These are phyloP conservation scores for Fusarium pininemorale DNA, from an alignment of 2,329 filamentous ascomycete genomes.

Conservation along the genomic window DNA sequence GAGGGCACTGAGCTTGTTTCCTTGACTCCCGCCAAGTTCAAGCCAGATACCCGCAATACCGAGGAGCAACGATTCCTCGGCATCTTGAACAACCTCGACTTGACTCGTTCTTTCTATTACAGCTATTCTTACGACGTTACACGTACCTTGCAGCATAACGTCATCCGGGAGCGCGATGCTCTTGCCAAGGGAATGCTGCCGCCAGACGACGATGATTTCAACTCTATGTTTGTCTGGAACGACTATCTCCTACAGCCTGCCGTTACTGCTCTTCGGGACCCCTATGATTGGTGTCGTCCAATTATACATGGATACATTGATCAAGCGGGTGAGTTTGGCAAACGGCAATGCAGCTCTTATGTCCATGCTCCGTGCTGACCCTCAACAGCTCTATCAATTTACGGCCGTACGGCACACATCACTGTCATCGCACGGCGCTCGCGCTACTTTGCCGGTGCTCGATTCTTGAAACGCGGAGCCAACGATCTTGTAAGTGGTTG, in stretches of 20 bases:
- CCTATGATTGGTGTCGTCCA: conserved; percentile 95
- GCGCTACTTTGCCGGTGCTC: conserved; percentile 90
- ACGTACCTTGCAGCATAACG: conserved; percentile 89
- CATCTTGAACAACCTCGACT: conserved; percentile 89
- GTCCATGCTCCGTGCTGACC: neutral
- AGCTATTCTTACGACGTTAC: conserved; percentile 99
- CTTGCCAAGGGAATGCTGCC: conserved; percentile 71
- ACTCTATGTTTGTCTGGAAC: conserved; percentile 99
- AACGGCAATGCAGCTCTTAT: neutral
- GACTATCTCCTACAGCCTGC: conserved; percentile 85
- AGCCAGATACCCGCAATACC: conserved; percentile 79
- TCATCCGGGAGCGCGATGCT: conserved; percentile 79
- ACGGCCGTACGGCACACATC: conserved; percentile 88
- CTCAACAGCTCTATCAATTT: conserved; percentile 74
- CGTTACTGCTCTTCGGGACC: conserved; percentile 73
- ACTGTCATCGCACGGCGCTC: conserved; percentile 94
- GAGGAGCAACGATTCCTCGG: conserved; percentile 90
- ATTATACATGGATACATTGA: conserved; percentile 97
- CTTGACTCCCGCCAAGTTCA: conserved; percentile 79
- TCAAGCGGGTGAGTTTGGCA: conserved; percentile 67
- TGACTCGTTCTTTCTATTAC: conserved; percentile 95
- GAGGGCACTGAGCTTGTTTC: conserved; percentile 93
- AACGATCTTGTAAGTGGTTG: conserved; percentile 73
- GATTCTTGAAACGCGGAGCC: conserved; percentile 92
- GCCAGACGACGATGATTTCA: conserved; percentile 72